Conservation (phyloP, 306 rosid species). For the Prosopis cineraria region DNA sequence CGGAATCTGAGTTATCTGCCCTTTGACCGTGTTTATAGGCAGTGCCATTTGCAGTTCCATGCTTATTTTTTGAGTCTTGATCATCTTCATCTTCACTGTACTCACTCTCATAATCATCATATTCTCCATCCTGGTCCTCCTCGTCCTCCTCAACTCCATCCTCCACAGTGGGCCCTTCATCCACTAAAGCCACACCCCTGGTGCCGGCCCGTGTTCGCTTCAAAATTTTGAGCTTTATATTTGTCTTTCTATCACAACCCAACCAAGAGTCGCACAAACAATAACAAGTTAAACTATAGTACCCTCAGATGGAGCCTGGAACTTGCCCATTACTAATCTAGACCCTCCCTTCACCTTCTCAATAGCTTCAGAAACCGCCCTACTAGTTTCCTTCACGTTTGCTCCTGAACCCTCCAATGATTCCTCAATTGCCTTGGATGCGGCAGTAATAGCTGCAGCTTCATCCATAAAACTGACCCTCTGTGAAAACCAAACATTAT, state of each 20-base stretch:
- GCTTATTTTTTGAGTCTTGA: conserved; percentile 47
- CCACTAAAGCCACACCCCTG: conserved; percentile 61
- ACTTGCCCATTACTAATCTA: conserved; percentile 78
- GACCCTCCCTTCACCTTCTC: conserved; percentile 85
- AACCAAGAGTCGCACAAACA: conserved; percentile 93
- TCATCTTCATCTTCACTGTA: conserved; percentile 60
- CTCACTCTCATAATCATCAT: conserved; percentile 58
- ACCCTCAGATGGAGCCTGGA: conserved; percentile 94
- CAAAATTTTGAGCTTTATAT: conserved; percentile 73
- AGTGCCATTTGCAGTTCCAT: conserved; percentile 47
- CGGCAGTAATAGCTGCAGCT: conserved; percentile 78
- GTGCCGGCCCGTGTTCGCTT: conserved; percentile 95
- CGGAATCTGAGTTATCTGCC: conserved; percentile 49
- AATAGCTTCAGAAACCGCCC: conserved; percentile 75
- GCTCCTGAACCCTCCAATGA: conserved; percentile 93
- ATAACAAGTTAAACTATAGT: conserved; percentile 83
- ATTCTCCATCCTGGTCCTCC: conserved; percentile 52
- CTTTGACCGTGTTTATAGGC: conserved; percentile 38
- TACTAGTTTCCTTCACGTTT: conserved; percentile 69
- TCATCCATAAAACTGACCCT: conserved; percentile 96
- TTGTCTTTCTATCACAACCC: conserved; percentile 82
- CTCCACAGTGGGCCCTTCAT: conserved; percentile 56
- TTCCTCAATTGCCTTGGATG: conserved; percentile 91
- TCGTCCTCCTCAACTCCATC: too few relatives aligned
- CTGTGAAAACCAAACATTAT: conserved; percentile 92